phyloP scores from a whole-genome alignment of 2,329 filamentous ascomycete species.

The Ploettnerulaceae sp. region DNA sequence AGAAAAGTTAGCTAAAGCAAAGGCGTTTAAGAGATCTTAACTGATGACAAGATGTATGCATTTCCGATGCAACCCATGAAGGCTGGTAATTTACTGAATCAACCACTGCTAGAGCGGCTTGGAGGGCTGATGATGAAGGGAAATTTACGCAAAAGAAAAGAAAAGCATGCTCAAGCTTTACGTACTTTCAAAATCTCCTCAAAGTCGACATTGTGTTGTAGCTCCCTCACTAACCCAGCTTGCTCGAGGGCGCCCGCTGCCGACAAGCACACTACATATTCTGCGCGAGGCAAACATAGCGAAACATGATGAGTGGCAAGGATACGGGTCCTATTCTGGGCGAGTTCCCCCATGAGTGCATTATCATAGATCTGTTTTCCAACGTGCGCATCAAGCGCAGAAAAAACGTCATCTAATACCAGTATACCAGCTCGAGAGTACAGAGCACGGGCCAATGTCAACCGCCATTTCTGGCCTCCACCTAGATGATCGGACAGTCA shows the following conservation, averaged over 20 bases:
- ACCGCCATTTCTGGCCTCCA: conserved; percentile 61
- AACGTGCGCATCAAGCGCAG: conserved; percentile 73
- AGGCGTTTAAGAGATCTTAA: too few species aligned
- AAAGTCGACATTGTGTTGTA: conserved; percentile 9
- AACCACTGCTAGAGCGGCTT: too few species aligned
- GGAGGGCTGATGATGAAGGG: too few species aligned
- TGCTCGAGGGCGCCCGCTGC: conserved; percentile 10
- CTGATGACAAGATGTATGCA: too few species aligned
- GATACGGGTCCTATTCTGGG: conserved; percentile 64
- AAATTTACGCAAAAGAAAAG: too few species aligned
- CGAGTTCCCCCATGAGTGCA: conserved; percentile 64
- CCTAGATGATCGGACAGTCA: too few species aligned
- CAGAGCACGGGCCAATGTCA: conserved; percentile 71
- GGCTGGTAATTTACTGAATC: too few species aligned
- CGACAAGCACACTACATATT: conserved; percentile 61
- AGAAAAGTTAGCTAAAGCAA: background rate
- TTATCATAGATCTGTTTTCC: conserved; percentile 73
- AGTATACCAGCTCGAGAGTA: conserved; percentile 73
- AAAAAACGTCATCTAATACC: conserved; percentile 79
- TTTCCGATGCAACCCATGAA: too few species aligned
- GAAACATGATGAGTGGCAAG: conserved; percentile 75
- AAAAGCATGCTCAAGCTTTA: background rate
- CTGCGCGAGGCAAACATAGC: conserved; percentile 62
- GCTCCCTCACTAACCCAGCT: conserved; percentile 13
- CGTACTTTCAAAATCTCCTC: conserved; percentile 13